phyloP scores from a whole-genome alignment of 169 alveolate species.

The Plasmodium gonderi region DNA sequence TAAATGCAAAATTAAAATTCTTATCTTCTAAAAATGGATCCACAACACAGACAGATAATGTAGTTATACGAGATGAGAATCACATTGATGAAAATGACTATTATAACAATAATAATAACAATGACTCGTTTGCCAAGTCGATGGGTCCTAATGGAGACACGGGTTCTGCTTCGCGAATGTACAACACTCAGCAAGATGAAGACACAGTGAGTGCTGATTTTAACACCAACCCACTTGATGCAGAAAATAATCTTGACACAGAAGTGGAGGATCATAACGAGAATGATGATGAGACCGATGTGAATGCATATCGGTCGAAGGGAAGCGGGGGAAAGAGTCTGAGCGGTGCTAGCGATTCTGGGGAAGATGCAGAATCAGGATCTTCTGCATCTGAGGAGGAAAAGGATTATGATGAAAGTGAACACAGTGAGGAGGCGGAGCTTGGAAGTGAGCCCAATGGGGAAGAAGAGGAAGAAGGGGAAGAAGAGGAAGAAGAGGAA shows the following conservation, averaged over 20 bases:
- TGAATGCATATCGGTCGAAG: not conserved
- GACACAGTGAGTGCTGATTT: not conserved
- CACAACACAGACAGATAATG: not conserved
- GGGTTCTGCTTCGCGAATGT: not conserved
- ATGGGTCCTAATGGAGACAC: not conserved
- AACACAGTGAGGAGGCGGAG: slow-evolving; percentile 75
- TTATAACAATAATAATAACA: not conserved
- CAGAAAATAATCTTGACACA: not conserved
- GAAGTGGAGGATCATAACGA: not conserved
- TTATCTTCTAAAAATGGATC: not conserved
- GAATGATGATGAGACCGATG: not conserved
- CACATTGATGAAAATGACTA: not conserved
- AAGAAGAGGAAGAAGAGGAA: slow-evolving; percentile 18
- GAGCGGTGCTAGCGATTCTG: not conserved
- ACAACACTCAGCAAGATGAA: not conserved
- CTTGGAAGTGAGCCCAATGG: no score
- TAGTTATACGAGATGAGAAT: not conserved
- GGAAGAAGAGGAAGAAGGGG: not conserved
- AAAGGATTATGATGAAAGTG: slow-evolving; percentile 84
- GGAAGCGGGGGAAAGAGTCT: slow-evolving; percentile 75
- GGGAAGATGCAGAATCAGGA: slow-evolving; percentile 55
- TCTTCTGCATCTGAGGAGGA: slow-evolving; percentile 64
- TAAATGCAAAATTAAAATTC: slow-evolving; percentile 38
- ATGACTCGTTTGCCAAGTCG: no score
- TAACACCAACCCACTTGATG: not conserved